Conservation (phyloP, 306 rosid genomes). For the Elaeagnus macrophylla region DNA sequence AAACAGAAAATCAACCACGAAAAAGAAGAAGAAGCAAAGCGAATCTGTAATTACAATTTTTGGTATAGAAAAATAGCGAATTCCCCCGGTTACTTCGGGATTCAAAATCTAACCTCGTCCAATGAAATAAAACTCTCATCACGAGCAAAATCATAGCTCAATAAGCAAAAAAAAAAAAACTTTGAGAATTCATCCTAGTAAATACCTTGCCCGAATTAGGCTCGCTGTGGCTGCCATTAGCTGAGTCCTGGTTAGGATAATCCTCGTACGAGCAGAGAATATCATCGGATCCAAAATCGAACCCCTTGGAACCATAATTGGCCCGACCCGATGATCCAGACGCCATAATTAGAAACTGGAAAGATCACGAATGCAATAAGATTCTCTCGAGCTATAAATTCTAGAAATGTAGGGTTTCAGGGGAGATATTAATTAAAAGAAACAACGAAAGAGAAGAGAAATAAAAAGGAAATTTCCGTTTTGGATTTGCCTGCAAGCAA, state of each 20-base stretch:
- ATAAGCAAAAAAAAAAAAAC: conserved; percentile 1
- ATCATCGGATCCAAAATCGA: conserved; percentile 62
- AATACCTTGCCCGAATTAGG: conserved; percentile 61
- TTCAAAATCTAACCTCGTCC: conserved; percentile 15
- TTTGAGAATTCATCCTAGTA: background rate
- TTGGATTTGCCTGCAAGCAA: conserved; percentile 19
- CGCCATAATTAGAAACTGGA: conserved; percentile 43
- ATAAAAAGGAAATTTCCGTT: background rate
- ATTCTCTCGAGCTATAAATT: background rate
- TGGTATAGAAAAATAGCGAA: conserved; percentile 3
- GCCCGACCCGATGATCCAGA: conserved; percentile 74
- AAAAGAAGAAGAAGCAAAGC: too few relatives aligned
- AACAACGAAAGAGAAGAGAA: background rate
- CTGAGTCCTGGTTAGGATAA: conserved; percentile 34
- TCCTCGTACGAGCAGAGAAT: conserved; percentile 62
- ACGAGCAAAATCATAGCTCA: conserved; percentile 1
- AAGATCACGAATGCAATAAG: conserved; percentile 7
- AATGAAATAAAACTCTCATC: background rate
- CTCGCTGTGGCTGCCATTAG: conserved; percentile 47
- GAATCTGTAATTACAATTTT: too few relatives aligned
- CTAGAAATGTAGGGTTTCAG: background rate
- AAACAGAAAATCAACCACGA: background rate
- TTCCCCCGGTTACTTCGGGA: background rate
- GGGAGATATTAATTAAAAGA: background rate
- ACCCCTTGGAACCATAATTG: conserved; percentile 47